These are phyloP conservation scores for Monoraphidium neglectum DNA, from an alignment of 139 green algal genomes.

Conservation along the genomic window DNA sequence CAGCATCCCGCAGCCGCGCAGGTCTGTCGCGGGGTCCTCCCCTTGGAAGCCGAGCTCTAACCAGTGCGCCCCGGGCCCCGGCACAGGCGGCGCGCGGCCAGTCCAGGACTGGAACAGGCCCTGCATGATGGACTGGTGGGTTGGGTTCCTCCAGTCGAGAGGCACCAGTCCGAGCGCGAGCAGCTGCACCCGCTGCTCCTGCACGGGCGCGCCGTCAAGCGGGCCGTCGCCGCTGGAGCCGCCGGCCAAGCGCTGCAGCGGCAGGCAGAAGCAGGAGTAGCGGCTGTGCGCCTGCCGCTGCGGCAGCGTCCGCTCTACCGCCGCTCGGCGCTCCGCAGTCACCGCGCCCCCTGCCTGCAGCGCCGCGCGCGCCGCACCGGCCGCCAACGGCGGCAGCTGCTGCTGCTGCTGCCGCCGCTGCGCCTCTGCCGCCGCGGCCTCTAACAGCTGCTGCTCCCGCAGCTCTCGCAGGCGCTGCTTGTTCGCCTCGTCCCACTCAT, in stretches of 20 bases:
- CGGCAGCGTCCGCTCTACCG: not conserved
- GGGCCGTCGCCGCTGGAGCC: not conserved
- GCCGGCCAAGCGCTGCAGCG: constrained; percentile 7
- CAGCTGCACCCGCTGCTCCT: constrained; percentile 25
- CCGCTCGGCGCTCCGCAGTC: not conserved
- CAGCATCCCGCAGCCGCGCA: constrained; percentile 64
- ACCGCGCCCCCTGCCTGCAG: not conserved
- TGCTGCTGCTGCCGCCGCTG: constrained; percentile 12
- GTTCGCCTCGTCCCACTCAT: too few relatives aligned
- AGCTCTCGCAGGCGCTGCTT: too few relatives aligned
- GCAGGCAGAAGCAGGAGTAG: constrained; percentile 4
- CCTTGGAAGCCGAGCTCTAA: constrained; percentile 70
- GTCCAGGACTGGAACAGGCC: not conserved
- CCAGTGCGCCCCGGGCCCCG: constrained; percentile 63
- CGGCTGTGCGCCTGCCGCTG: not conserved
- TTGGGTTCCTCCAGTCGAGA: not conserved
- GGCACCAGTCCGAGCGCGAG: constrained; percentile 2
- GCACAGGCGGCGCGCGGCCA: not conserved
- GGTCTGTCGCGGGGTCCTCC: constrained; percentile 70
- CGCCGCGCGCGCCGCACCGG: not conserved
- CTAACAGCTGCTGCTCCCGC: not conserved
- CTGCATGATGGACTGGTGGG: not conserved
- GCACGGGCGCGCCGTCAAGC: not conserved
- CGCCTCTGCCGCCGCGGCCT: not conserved
- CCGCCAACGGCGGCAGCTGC: not conserved